phyloP scores from a whole-genome alignment of 1,284 basidiomycete species.

The Sporisorium iseilematis-ciliati region DNA sequence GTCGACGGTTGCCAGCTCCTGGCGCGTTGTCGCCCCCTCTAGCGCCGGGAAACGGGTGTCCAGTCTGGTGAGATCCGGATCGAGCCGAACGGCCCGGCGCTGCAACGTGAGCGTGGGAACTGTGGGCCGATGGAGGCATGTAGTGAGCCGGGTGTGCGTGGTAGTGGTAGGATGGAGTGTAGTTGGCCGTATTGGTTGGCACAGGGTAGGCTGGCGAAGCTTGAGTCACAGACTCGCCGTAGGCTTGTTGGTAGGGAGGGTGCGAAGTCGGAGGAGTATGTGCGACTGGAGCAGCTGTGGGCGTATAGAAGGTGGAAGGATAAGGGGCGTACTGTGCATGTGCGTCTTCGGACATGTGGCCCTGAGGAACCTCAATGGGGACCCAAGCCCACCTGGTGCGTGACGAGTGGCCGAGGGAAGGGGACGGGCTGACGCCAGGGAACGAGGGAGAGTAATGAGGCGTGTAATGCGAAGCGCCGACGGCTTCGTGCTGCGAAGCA shows the following conservation, averaged over 20 bases:
- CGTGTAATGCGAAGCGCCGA: conserved; percentile 15
- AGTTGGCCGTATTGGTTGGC: conserved; percentile 19
- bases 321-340: conserved; percentile 41
- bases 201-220: conserved; percentile 14
- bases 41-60: background rate
- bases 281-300: conserved; percentile 15
- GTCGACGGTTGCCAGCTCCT: conserved; percentile 24
- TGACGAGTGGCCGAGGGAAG: conserved; percentile 24
- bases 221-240: conserved; percentile 14
- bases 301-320: conserved; percentile 17
- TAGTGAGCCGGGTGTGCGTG: conserved; percentile 21
- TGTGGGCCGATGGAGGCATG: conserved; percentile 18
- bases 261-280: conserved; percentile 19
- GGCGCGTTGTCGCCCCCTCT: conserved; percentile 6
- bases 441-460: conserved; percentile 31
- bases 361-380: conserved; percentile 41
- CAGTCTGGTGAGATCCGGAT: conserved; percentile 9
- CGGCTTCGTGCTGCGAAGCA: conserved; percentile 15
- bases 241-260: conserved; percentile 21
- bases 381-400: conserved; percentile 55
- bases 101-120: conserved; percentile 13
- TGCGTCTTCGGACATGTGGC: conserved; percentile 36
- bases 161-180: conserved; percentile 20
- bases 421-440: conserved; percentile 26
- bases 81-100: conserved; percentile 14